Base-by-base conservation (phyloP, 768 basidiomycete genomes). In the Rhizopogon vulgaris region DNA sequence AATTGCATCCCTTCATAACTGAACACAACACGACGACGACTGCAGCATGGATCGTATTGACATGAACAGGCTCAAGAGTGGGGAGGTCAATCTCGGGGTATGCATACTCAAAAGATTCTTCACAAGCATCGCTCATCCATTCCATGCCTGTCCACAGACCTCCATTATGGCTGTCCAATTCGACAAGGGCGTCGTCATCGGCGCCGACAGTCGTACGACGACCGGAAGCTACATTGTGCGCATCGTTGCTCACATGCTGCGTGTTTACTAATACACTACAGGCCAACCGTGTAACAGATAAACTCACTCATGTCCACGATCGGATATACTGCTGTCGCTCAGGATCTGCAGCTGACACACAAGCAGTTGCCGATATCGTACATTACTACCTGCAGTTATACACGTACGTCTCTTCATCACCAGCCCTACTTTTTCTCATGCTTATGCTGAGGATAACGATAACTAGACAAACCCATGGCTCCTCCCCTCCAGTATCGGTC, bases 121-220 rank as follows among this genome's bases (percentile, higher is more conserved):
- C 6, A 38, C 25, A 25, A 3, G 4, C 30, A n/a, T 28, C 11
- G 11, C 24, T 60, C 38, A 15, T 53, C 22, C 27, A 48, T 37
- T 38, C 30, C 11, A 22, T 22, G 3, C 22, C 22, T 22, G 8
- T 22, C 43, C 12, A 37, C 61, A 97, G 92, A 99, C 95, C 51
- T 97, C 95, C 39, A 98, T 99, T 69, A 97, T 97, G 94, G 95
- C 96, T 49, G 94, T 98, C 56, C 91, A 94, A 63, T 99, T 99
- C 74, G 77, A 91, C 32, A 84, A 83, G 28, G 96, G 96, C 37
- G 96, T 99, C 53, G 85, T 99, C 60, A 83, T 98, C 55, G 96
- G 96, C 39, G 96, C 96, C 58, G 96, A 99, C 74, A 90, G 87
- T 79, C 82, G 95, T 54, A 99, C 95, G 54, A 97, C 96, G 0